These are phyloP conservation scores for Graphium sp. DNA, from an alignment of 2,329 filamentous ascomycete species.

Conservation along the genomic window DNA sequence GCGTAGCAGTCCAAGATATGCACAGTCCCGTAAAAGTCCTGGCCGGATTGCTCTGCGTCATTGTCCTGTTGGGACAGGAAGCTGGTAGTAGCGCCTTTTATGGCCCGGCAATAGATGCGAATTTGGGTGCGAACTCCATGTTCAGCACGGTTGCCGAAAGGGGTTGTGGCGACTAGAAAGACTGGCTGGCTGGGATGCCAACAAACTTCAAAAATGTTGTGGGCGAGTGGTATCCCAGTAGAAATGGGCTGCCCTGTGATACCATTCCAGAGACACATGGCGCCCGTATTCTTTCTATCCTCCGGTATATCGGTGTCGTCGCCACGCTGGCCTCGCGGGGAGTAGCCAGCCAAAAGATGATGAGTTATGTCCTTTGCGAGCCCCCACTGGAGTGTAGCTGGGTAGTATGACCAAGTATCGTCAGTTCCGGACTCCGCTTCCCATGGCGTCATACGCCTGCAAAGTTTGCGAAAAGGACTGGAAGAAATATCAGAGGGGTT, in stretches of 20 bases:
- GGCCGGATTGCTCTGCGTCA: neutral
- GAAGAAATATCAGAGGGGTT: constrained; percentile 14
- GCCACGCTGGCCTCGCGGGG: constrained; percentile 32
- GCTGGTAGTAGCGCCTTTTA: neutral
- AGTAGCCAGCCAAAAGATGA: constrained; percentile 44
- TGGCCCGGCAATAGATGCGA: constrained; percentile 30
- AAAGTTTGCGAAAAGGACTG: constrained; percentile 20
- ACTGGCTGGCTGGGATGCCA: constrained; percentile 40
- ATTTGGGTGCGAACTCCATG: constrained; percentile 35
- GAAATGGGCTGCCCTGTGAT: constrained; percentile 21
- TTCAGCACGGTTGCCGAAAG: constrained; percentile 25
- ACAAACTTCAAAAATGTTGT: constrained; percentile 47
- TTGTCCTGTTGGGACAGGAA: neutral
- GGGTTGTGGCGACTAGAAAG: constrained; percentile 42
- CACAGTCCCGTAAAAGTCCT: constrained; percentile 18
- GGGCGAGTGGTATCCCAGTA: constrained; percentile 30
- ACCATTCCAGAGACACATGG: constrained; percentile 43
- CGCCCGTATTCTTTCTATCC: constrained; percentile 38
- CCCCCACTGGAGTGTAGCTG: constrained; percentile 48
- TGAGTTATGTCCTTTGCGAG: constrained; percentile 23
- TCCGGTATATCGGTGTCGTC: constrained; percentile 42
- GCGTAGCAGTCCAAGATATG: constrained; percentile 42
- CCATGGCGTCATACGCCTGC: constrained; percentile 3
- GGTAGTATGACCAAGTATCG: constrained; percentile 45
- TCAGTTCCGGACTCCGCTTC: too few relatives aligned